These are phyloP conservation scores for Ciborinia camelliae DNA, from an alignment of 2,329 filamentous ascomycete species.

Conservation along the genomic window DNA sequence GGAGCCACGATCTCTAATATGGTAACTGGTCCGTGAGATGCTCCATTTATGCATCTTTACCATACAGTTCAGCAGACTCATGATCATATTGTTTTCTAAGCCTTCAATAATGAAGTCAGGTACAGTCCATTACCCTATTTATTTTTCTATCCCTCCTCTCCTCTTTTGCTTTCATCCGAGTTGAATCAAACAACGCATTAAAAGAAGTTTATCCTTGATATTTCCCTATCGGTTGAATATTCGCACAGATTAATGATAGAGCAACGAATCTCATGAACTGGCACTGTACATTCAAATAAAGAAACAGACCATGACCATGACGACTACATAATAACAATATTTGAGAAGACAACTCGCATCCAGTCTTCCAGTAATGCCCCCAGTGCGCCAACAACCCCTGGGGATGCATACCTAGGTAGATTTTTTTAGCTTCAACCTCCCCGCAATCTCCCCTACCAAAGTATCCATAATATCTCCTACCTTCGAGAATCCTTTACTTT, in stretches of 20 bases:
- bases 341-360: neutral
- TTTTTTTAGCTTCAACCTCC: slow-evolving; percentile 10
- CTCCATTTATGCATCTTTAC: slow-evolving; percentile 7
- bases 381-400: slow-evolving; percentile 2
- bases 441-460: slow-evolving; percentile 17
- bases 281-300: neutral
- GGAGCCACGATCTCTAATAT: slow-evolving; percentile 11
- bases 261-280: neutral
- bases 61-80: slow-evolving; percentile 2
- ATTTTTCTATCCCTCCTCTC: neutral
- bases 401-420: neutral
- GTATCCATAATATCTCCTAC: neutral
- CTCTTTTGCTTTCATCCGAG: neutral
- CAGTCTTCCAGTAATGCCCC: neutral
- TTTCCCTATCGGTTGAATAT: neutral
- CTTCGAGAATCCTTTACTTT: slow-evolving; percentile 13
- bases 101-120: neutral
- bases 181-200: neutral
- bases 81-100: slow-evolving; percentile 8
- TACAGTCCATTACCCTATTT: neutral
- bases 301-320: neutral
- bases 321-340: neutral
- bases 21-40: slow-evolving; percentile 13
- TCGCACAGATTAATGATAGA: neutral
- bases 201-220: neutral